phyloP scores from a whole-genome alignment of 1,139 yeast genomes.

The Saccharomyces hybrid region DNA sequence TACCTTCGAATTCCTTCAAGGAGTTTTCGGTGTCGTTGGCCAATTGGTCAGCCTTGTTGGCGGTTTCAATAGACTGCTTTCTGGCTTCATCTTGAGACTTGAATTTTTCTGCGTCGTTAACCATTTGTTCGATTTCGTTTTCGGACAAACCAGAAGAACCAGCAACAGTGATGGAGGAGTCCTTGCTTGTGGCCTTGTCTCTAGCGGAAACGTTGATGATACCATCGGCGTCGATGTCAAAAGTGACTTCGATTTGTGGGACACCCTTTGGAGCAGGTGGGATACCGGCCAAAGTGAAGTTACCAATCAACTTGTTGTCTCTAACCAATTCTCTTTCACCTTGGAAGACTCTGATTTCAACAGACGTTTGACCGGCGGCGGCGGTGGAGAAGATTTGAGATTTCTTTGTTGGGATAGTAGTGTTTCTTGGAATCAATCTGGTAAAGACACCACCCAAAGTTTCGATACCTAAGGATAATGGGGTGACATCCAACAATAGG shows the following conservation, averaged over 20 bases:
- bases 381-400: conserved; percentile 94
- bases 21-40: conserved; percentile 89
- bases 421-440: conserved; percentile 89
- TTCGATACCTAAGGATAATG: conserved; percentile 92
- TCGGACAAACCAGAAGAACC: conserved; percentile 92
- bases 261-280: conserved; percentile 98
- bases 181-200: conserved; percentile 94
- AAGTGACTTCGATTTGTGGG: conserved; percentile 94
- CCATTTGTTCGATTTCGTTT: conserved; percentile 91
- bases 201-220: conserved; percentile 86
- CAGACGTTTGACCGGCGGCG: conserved; percentile 93
- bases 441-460: conserved; percentile 98
- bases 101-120: conserved; percentile 85
- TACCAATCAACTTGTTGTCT: conserved; percentile 90
- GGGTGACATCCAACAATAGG: conserved; percentile 81
- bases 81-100: conserved; percentile 82
- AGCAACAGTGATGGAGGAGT: conserved; percentile 87
- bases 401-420: conserved; percentile 92
- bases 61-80: conserved; percentile 75
- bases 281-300: conserved; percentile 86
- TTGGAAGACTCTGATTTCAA: conserved; percentile 86
- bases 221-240: conserved; percentile 92
- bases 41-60: conserved; percentile 69
- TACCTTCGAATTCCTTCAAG: conserved; percentile 71
- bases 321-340: conserved; percentile 95